Conservation (phyloP, 768 basidiomycete genomes). For the Flagelloscypha sp. region DNA sequence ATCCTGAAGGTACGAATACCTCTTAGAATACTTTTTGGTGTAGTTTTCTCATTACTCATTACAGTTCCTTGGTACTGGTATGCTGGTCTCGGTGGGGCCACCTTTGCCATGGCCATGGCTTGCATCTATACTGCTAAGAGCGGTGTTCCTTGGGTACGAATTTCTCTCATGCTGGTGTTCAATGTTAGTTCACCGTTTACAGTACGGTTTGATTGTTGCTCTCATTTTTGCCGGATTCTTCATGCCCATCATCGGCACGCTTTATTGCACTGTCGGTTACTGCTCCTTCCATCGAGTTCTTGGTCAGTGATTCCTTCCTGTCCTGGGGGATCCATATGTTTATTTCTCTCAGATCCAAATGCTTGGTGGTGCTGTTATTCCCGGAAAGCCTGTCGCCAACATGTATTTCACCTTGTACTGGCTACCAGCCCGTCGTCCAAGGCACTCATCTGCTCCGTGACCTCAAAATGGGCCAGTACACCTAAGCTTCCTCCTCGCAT, state of each 20-base stretch:
- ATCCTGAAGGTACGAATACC: constrained; percentile 18
- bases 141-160: constrained; percentile 40
- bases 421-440: constrained; percentile 40
- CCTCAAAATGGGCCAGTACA: constrained; percentile 46
- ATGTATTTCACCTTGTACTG: constrained; percentile 39
- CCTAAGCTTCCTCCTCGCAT: constrained; percentile 58
- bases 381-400: constrained; percentile 43
- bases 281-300: constrained; percentile 23
- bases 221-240: constrained; percentile 42
- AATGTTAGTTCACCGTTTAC: constrained; percentile 7
- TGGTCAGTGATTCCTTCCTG: constrained; percentile 32
- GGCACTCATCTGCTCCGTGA: constrained; percentile 47
- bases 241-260: constrained; percentile 44
- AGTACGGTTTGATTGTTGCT: constrained; percentile 47
- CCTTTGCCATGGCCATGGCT: constrained; percentile 45
- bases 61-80: constrained; percentile 49
- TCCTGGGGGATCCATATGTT: constrained; percentile 25
- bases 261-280: constrained; percentile 38
- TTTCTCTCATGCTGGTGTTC: constrained; percentile 1
- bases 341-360: constrained; percentile 26
- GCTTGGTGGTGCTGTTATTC: constrained; percentile 39
- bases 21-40: constrained; percentile 16
- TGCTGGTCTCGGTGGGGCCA: constrained; percentile 30
- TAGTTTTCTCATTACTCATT: constrained; percentile 12
- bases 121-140: constrained; percentile 46